Base-by-base conservation (phyloP, 1,284 basidiomycete species). In the Trametes pubescens region DNA sequence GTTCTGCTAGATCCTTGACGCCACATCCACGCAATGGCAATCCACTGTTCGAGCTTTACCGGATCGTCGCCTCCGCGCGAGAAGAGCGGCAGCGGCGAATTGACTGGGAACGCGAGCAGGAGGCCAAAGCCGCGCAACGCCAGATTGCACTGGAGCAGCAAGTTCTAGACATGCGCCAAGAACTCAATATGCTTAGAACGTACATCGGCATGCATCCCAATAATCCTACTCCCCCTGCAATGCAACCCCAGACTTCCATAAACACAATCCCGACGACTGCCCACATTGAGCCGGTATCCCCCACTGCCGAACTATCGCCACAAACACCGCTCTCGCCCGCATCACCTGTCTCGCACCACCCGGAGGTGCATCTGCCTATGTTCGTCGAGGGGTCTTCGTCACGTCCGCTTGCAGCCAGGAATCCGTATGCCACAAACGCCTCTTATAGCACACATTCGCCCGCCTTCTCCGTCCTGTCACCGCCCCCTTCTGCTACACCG, bases 41-140 rank as follows among this genome's bases (percentile, higher is more conserved):
- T 65, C 79, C 84, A 8, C 78, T 90, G 0, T 82, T 87, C 21
- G 86, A 90, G 66, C 78, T 91, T 34, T 72, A 87, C 60, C 82
- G 84, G 21, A 79, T 86, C 51, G 75, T 89, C 6, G 74, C 80
- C 21, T 79, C 82, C 0, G 85, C 84, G 6, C 82, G 80, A 66
- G 83, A 87, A 24, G 90, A 92, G 69, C 77, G 80, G 49, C 81
- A 79, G 65, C 81, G 90, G 22, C 79, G 89, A 57, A 56, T 82
- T 13, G 81, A 79, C 47, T 92, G 90, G 90, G 90, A 91, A 70
- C 79, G 82, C 66, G 86, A 89, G 59, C 87, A 89, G 66, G 90
- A 91, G 74, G 80, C 80, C 11, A 89, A 80, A 70, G 81, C 79
- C 64, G 69, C 76, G 16, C 83, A 85, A 65, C 76, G 80, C 44